Evolutionary conservation across 768 basidiomycete genomes (phyloP).

Genomic region (Pulveroboletus frians): DNA sequence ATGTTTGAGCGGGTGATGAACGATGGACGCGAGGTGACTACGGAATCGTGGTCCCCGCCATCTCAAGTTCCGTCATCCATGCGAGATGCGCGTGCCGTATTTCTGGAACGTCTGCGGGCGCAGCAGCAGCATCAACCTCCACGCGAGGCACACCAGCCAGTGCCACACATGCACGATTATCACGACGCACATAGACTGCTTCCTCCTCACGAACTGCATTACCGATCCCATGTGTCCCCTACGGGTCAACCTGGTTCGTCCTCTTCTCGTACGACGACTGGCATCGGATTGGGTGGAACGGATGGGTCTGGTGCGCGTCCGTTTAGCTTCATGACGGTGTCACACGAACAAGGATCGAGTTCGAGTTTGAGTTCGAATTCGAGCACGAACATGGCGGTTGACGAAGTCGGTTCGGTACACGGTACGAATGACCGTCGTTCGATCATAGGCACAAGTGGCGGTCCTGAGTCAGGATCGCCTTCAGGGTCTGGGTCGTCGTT

Average conservation of each 20-base stretch:
- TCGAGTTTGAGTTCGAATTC: slow-evolving; percentile 14
- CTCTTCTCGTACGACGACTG: slow-evolving; percentile 3
- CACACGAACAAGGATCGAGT: slow-evolving; percentile 17
- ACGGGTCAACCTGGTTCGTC: slow-evolving; percentile 6
- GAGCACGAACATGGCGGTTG: slow-evolving; percentile 8
- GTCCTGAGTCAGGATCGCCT: not conserved
- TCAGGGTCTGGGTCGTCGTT: slow-evolving; percentile 9
- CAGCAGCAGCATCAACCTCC: slow-evolving; percentile 12
- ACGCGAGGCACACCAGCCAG: slow-evolving; percentile 2
- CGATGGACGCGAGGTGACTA: slow-evolving; percentile 9
- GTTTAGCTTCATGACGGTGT: slow-evolving; percentile 10
- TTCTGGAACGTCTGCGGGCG: slow-evolving; percentile 14
- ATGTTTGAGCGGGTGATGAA: slow-evolving; percentile 18
- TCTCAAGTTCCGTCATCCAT: not conserved
- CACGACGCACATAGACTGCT: not conserved
- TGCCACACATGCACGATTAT: slow-evolving; percentile 1
- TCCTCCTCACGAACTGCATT: slow-evolving; percentile 1
- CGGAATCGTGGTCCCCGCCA: slow-evolving; percentile 5
- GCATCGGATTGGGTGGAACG: not conserved
- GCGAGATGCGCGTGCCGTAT: slow-evolving; percentile 5
- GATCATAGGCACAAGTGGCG: not conserved
- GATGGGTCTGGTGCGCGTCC: slow-evolving; percentile 12
- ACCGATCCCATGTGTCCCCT: slow-evolving; percentile 9
- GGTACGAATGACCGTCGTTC: slow-evolving; percentile 5
- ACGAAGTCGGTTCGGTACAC: slow-evolving; percentile 4